Conservation (phyloP, 495 filamentous ascomycete genomes). For the Gamarada debralockiae region DNA sequence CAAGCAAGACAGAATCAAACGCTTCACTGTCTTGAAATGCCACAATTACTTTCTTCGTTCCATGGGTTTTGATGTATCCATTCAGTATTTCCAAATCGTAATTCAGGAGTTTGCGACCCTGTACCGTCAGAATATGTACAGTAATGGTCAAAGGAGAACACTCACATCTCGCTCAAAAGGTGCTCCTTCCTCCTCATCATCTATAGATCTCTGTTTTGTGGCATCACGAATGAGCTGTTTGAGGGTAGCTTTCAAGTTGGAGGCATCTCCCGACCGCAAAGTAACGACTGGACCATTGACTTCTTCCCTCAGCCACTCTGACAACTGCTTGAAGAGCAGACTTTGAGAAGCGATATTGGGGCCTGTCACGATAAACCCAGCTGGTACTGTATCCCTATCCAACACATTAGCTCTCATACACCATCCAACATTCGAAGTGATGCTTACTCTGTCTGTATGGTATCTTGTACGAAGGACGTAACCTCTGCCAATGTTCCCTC, state of each 20-base stretch:
- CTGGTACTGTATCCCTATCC: slow-evolving; percentile 58
- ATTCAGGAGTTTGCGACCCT: slow-evolving; percentile 73
- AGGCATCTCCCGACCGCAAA: slow-evolving; percentile 70
- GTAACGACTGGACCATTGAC: slow-evolving; percentile 57
- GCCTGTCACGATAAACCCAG: slow-evolving; percentile 77
- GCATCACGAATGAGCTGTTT: slow-evolving; percentile 79
- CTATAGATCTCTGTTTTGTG: slow-evolving; percentile 47
- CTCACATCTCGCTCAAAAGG: slow-evolving; percentile 49
- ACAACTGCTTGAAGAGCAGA: slow-evolving; percentile 67
- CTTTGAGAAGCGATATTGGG: slow-evolving; percentile 81
- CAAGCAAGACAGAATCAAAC: slow-evolving; percentile 75
- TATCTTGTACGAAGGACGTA: slow-evolving; percentile 57
- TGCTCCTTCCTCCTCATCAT: slow-evolving; percentile 33
- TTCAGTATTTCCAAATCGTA: slow-evolving; percentile 87
- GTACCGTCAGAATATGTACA: slow-evolving; percentile 4
- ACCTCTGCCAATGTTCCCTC: slow-evolving; percentile 58
- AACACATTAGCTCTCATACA: slow-evolving; percentile 17
- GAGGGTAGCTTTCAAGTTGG: slow-evolving; percentile 77
- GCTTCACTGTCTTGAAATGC: slow-evolving; percentile 90
- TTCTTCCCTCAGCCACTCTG: slow-evolving; percentile 43
- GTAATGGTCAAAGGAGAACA: slow-evolving; percentile 2
- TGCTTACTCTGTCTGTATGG: slow-evolving; percentile 8
- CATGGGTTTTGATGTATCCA: slow-evolving; percentile 51
- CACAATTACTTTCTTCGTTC: slow-evolving; percentile 61
- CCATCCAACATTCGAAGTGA: background rate